Percentiles rank a stretch among this genome's conserved stretches.
Conservation (phyloP, 805 yeast genomes). For the Alloascoidea africana region DNA sequence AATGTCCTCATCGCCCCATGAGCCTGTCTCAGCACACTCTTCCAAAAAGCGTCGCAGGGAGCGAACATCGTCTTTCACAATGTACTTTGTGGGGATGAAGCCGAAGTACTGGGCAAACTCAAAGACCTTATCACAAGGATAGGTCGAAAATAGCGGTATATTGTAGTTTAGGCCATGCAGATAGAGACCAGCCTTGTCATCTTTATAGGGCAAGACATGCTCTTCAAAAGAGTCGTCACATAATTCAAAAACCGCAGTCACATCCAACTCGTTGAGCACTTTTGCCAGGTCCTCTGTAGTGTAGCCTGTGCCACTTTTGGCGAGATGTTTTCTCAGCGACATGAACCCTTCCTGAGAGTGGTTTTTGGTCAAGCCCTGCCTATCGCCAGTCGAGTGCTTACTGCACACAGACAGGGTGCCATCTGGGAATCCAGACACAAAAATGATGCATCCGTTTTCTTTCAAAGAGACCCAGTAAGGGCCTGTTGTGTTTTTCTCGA, state of each 20-base stretch:
- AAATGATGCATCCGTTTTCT: conserved; percentile 88
- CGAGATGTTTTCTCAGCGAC: conserved; percentile 40
- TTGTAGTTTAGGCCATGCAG: conserved; percentile 80
- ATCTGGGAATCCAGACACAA: conserved; percentile 61
- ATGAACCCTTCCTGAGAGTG: conserved; percentile 66
- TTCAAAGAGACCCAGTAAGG: conserved; percentile 75
- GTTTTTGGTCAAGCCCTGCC: conserved; percentile 34
- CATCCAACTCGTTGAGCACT: conserved; percentile 29
- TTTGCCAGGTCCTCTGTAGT: conserved; percentile 37
- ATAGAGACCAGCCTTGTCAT: conserved; percentile 64
- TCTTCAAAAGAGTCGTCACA: conserved; percentile 93
- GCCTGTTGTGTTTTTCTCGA: conserved; percentile 39
- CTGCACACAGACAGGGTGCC: conserved; percentile 80
- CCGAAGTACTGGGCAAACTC: conserved; percentile 55
- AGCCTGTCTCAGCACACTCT: conserved; percentile 47
- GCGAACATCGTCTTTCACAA: conserved; percentile 22
- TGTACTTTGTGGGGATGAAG: conserved; percentile 41
- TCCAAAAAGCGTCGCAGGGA: conserved; percentile 37
- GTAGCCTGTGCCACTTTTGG: conserved; percentile 16
- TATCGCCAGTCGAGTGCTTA: conserved; percentile 73
- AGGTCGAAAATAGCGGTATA: conserved; percentile 44
- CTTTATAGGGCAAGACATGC: conserved; percentile 66
- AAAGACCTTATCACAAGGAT: conserved; percentile 42
- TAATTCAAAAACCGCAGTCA: conserved; percentile 83
- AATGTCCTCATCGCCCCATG: conserved; percentile 52